Conservation (phyloP, 176 grass and related monocot genomes). For the Stipa capillata region DNA sequence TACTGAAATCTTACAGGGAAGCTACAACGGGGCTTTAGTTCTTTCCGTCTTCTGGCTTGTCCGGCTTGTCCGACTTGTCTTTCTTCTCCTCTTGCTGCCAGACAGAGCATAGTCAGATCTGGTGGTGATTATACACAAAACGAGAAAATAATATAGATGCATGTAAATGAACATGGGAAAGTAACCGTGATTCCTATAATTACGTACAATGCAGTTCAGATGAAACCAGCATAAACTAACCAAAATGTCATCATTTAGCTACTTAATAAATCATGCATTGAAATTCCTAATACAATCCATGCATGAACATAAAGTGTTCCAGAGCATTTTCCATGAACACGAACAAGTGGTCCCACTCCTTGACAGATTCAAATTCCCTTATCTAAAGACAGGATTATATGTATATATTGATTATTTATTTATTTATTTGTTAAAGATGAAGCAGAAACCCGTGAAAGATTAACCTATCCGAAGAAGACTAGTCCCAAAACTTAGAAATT, state of each 20-base stretch:
- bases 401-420: neutral
- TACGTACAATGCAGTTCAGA: neutral
- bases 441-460: neutral
- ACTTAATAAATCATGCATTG: neutral
- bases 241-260: neutral
- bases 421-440: neutral
- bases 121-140: neutral
- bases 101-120: neutral
- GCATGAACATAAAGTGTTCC: neutral
- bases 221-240: neutral
- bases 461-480: neutral
- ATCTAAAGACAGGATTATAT: neutral
- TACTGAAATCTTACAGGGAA: conserved; percentile 23
- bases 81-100: conserved; percentile 69
- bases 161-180: neutral
- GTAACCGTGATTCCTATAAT: neutral
- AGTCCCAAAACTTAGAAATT: neutral
- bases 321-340: neutral
- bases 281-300: neutral
- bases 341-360: neutral
- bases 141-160: neutral
- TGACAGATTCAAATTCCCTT: neutral
- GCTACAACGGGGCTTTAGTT: conserved; percentile 19
- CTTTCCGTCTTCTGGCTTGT: conserved; percentile 67
- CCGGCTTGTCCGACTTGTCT: conserved; percentile 39